Evolutionary conservation across 495 filamentous ascomycete species (phyloP), one percentile per base, ranked within the genome.

Genomic region (Lophiotrema nucula): DNA sequence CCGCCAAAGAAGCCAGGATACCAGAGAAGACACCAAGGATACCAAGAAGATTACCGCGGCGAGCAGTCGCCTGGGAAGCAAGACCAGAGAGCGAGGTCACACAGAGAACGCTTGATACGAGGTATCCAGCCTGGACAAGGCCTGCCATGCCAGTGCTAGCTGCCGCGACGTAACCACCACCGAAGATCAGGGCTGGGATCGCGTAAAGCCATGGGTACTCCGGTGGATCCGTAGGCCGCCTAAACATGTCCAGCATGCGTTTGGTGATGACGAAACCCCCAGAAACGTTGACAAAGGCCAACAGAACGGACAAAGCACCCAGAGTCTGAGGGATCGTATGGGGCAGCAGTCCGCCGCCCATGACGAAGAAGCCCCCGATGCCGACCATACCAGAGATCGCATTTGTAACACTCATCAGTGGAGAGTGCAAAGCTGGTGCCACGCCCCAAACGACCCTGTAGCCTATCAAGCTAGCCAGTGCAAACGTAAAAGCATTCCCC

Each of bases 231-330:
- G 86, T 89, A 2, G 85, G 81, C 2, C 63, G 81, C 56, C 86
- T 87, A 69, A 92, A 92, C 88, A 92, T 92, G 65, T 92, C 88
- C n/a, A 92, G 77, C 88, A 92, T 92, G 62, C 88, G 83, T 71
- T 90, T 90, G 2, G 88, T 89, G 45, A 92, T 86, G 15, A 90
- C 86, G 64, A 92, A 92, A 1, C 88, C 88, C 19, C 88, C 88
- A 11, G 85, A 84, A 4, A 92, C 80, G 69, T 92, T 92, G 53
- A 90, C 86, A 65, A 89, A 92, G 6, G 88, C 88, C 37, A 92
- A 70, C 2, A 91, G 79, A 11, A 92, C 88, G 11, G 88, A 91
- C 0, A 79, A 71, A n/a, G 88, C 84, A 47, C 88, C 88, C 31
- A 92, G 78, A 1, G 72, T 72, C 68, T 92, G 88, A 1, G 88